Conservation (phyloP, 1,139 yeast species). For the Wickerhamomyces sp. region DNA sequence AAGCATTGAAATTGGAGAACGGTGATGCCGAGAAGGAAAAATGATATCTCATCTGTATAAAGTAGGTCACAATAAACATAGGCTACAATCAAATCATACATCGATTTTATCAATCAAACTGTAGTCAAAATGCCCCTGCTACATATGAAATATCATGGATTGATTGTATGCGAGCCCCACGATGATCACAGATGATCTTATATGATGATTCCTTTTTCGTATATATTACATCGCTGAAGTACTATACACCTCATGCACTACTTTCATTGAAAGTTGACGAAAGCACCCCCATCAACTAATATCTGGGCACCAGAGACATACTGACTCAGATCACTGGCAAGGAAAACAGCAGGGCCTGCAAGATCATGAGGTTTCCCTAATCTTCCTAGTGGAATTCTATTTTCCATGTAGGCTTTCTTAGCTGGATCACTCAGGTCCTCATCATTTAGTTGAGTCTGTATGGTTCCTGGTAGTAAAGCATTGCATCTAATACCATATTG, state of each 20-base stretch:
- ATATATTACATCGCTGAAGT: background rate
- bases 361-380: conserved; percentile 39
- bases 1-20: conserved; percentile 22
- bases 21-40: background rate
- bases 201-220: too few relatives aligned
- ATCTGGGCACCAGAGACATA: conserved; percentile 42
- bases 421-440: conserved; percentile 32
- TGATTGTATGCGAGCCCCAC: too few relatives aligned
- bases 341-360: conserved; percentile 43
- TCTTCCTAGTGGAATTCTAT: conserved; percentile 41
- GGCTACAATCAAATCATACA: too few relatives aligned
- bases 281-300: conserved; percentile 44
- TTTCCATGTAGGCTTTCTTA: conserved; percentile 33
- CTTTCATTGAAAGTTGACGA: conserved; percentile 37
- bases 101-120: too few relatives aligned
- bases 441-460: conserved; percentile 36
- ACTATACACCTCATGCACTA: background rate
- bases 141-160: too few relatives aligned
- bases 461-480: conserved; percentile 42
- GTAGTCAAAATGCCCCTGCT: too few relatives aligned
- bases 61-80: too few relatives aligned
- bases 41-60: background rate
- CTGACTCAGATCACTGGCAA: conserved; percentile 39
- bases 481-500: conserved; percentile 36
- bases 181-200: too few relatives aligned